These are phyloP conservation scores for Aristolochia contorta DNA, from an alignment of 164 flowering plant species.

Conservation along the genomic window DNA sequence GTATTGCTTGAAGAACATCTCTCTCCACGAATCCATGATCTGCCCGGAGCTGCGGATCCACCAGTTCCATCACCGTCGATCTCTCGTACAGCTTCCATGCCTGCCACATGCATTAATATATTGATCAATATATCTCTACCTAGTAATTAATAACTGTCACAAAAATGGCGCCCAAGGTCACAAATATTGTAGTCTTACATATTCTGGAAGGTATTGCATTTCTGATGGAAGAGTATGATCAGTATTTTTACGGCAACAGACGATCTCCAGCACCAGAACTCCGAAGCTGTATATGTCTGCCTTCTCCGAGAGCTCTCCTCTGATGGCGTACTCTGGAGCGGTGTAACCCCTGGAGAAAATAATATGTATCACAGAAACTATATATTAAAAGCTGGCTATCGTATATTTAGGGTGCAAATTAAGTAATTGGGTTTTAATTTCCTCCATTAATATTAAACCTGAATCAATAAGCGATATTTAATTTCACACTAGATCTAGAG, in stretches of 20 bases:
- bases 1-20: slow-evolving; percentile 34
- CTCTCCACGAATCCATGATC: slow-evolving; percentile 32
- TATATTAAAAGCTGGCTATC: no score
- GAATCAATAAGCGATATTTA: no score
- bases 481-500: no score
- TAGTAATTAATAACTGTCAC: no score
- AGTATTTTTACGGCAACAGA: slow-evolving; percentile 53
- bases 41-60: slow-evolving; percentile 39
- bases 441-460: no score
- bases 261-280: slow-evolving; percentile 56
- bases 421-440: no score
- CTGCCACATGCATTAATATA: slow-evolving; percentile 23
- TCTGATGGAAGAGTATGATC: slow-evolving; percentile 44
- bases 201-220: slow-evolving; percentile 74
- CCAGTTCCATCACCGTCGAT: slow-evolving; percentile 32
- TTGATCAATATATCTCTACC: no score
- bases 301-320: slow-evolving; percentile 63
- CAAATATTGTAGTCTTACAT: slow-evolving; percentile 25
- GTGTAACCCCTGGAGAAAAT: slow-evolving; percentile 45
- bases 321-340: slow-evolving; percentile 61
- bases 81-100: slow-evolving; percentile 68
- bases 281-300: slow-evolving; percentile 71
- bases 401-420: no score
- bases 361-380: no score
- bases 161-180: no score